phyloP scores from a whole-genome alignment of 495 filamentous ascomycete genomes.

The Xylaria scruposa region DNA sequence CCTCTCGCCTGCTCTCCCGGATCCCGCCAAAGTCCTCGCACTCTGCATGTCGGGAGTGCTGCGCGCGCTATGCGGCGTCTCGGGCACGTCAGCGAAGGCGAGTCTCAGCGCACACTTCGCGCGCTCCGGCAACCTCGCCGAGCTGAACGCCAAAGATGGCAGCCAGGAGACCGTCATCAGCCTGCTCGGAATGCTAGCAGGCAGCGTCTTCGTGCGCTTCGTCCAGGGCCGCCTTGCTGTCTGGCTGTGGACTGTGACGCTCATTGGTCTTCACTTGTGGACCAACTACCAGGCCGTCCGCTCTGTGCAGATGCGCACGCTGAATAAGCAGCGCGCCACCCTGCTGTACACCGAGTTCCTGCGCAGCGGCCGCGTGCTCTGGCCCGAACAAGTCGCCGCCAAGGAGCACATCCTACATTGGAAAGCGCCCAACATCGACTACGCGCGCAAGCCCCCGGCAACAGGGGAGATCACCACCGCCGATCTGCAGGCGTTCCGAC shows the following conservation, averaged over 20 bases:
- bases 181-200: constrained; percentile 85
- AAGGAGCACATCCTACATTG: constrained; percentile 76
- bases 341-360: constrained; percentile 73
- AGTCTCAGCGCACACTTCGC: constrained; percentile 93
- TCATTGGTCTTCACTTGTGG: constrained; percentile 76
- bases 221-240: constrained; percentile 75
- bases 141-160: constrained; percentile 95
- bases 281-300: constrained; percentile 88
- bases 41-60: constrained; percentile 80
- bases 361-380: constrained; percentile 58
- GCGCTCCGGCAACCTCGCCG: constrained; percentile 83
- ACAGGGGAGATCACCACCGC: constrained; percentile 25
- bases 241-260: constrained; percentile 73
- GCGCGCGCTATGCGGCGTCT: constrained; percentile 84
- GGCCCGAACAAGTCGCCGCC: constrained; percentile 66
- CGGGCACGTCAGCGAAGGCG: constrained; percentile 88
- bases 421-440: constrained; percentile 45
- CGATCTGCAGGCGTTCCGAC: constrained; percentile 8
- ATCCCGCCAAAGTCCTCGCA: constrained; percentile 67
- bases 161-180: constrained; percentile 96
- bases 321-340: constrained; percentile 87
- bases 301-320: constrained; percentile 80
- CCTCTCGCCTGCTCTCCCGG: constrained; percentile 80
- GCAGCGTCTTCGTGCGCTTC: constrained; percentile 78
- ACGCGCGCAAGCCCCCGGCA: constrained; percentile 32